Base-by-base conservation (phyloP, 306 rosid genomes). In the Mimosa bimucronata region DNA sequence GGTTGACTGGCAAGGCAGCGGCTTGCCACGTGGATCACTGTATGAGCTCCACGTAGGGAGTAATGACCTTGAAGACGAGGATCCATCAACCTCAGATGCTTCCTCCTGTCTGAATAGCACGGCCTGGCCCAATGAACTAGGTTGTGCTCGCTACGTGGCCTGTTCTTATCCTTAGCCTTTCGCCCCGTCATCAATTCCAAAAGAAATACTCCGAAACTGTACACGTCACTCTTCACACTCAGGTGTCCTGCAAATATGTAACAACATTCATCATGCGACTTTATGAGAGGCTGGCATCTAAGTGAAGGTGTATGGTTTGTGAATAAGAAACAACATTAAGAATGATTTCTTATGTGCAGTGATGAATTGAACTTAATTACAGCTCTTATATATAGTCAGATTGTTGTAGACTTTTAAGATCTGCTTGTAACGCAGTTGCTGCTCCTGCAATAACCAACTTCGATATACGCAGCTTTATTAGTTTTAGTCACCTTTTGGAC, bases 171-270 rank as follows among this genome's bases (percentile, higher is more conserved):
- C 74, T 85, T 57, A 7, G 91, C 88, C 46, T 58, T 89, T 42
- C 87, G 79, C 1, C 97, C 96, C 0, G 88, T 89, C 74, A 92
- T 0, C 80, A 92, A 55, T 71, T 92, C 97, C 2, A 92, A 87
- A 0, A 92, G 55, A 21, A 92, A 92, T n/a, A 92, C 88, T 1
- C 96, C 94, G 28, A 91, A 92, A 38, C 97, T 91, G 2, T 89
- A 92, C 0, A 92, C 94, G 72, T 91, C 92, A 28, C 95, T 92
- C 77, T 88, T 92, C 0, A 85, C 23, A 28, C 86, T 89, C 1
- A 90, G 88, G 64, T 84, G 92, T 15, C 97, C 97, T 92, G 83
- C 64, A 58, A 25, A 65, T 16, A 66, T 25, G 5, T 34, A 34
- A 2, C 38, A 6, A 34, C 38, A 34, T 34, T 34, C 38, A 34